Percentiles rank a stretch among this genome's conserved stretches.
These are phyloP conservation scores for Botryotinia narcissicola DNA, from an alignment of 2,329 filamentous ascomycete species.

Conservation along the genomic window DNA sequence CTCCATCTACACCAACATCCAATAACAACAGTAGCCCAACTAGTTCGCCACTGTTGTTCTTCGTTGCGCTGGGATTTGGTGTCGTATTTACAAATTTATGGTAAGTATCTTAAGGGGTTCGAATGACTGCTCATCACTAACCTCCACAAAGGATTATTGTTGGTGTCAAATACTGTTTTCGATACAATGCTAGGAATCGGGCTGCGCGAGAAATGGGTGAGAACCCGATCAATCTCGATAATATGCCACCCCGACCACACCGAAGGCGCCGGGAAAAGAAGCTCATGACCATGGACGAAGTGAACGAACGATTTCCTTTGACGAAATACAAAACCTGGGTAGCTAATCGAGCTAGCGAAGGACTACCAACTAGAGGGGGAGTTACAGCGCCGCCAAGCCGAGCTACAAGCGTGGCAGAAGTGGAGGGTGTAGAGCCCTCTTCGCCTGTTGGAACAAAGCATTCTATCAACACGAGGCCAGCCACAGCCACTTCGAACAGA, in stretches of 20 bases:
- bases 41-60: slow-evolving; percentile 80
- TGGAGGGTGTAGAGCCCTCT: slow-evolving; percentile 53
- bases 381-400: slow-evolving; percentile 73
- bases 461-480: slow-evolving; percentile 37
- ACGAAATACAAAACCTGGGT: slow-evolving; percentile 97
- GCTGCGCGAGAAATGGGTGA: slow-evolving; percentile 73
- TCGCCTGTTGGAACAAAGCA: slow-evolving; percentile 38
- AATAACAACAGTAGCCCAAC: slow-evolving; percentile 46
- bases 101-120: slow-evolving; percentile 52
- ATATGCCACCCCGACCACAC: slow-evolving; percentile 76
- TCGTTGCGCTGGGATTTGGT: slow-evolving; percentile 92
- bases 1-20: slow-evolving; percentile 23
- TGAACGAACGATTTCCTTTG: slow-evolving; percentile 94
- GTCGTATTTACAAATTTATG: slow-evolving; percentile 99
- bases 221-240: slow-evolving; percentile 83
- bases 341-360: slow-evolving; percentile 75
- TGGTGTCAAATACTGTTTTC: slow-evolving; percentile 98
- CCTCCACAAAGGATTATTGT: slow-evolving; percentile 82
- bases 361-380: slow-evolving; percentile 79
- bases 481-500: slow-evolving; percentile 28
- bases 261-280: slow-evolving; percentile 93
- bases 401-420: slow-evolving; percentile 69
- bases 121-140: slow-evolving; percentile 29
- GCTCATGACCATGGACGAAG: slow-evolving; percentile 97
- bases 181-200: slow-evolving; percentile 93